Evolutionary conservation across 768 basidiomycete genomes (phyloP), one percentile per base, ranked within the genome.

Genomic region (Boletellus sp.): DNA sequence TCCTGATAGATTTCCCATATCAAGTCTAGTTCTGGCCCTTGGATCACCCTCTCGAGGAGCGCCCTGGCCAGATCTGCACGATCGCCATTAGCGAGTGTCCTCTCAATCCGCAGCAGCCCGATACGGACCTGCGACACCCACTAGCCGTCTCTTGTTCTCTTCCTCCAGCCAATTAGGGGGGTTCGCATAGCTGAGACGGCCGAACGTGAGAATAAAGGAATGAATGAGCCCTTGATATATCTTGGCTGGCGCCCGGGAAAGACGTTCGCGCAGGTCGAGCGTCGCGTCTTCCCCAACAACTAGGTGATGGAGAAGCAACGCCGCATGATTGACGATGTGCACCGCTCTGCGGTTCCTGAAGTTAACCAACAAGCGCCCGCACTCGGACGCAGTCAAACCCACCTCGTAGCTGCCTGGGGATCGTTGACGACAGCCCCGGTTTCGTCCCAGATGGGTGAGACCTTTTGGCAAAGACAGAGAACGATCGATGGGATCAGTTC

Each of bases 121-220:
- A 16, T 17, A 60, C 75, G 42, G 61, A 82, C 85, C 82, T 56
- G 72, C 69, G 31, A 80, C 67, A 23, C 67, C 60, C 54, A 73
- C 73, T 36, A 83, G 58, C 39, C 76, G 74, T 19, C 63, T 60
- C 48, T 69, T 72, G 15, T 67, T 62, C 41, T 70, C 62, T 15
- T 51, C 48, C 20, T 73, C 68, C 28, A 85, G 63, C 81, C 84
- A 87, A 38, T 78, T 74, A 15, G 85, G 84, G 11, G 78, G 71
- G 40, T 81, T 83, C 6, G 84, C 81, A 51, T 80, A 90, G 48
- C 84, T 81, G 41, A 93, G 69, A 53, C 89, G 76, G 34, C 90
- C 86, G 47, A 93, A 78, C 1, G 83, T 79, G n/a, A 90, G 81
- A 24, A 83, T 79, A 60, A 90, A 90, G 62, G 83, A 75, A 56